Conservation (phyloP, 2,329 filamentous ascomycete genomes). For the Thermothelomyces thermophilus region DNA sequence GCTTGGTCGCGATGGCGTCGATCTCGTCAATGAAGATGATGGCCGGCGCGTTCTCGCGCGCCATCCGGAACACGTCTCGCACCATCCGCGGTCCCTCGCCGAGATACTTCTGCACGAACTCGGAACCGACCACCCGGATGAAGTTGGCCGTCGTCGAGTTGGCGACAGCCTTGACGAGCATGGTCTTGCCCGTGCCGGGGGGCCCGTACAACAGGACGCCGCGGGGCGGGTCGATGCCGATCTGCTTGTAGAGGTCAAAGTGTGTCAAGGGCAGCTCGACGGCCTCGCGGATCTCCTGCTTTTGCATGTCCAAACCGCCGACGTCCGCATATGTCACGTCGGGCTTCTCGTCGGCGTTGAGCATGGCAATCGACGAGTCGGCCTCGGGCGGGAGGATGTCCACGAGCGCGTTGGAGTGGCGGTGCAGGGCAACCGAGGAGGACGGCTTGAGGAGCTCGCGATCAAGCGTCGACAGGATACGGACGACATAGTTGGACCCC, state of each 20-base stretch:
- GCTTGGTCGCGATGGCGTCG: slow-evolving; percentile 97
- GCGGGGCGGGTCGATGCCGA: slow-evolving; percentile 94
- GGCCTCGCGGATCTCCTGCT: slow-evolving; percentile 97
- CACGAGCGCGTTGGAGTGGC: slow-evolving; percentile 96
- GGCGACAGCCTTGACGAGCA: slow-evolving; percentile 96
- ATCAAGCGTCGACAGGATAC: slow-evolving; percentile 95
- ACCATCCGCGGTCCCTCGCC: slow-evolving; percentile 98
- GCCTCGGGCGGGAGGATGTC: slow-evolving; percentile 98
- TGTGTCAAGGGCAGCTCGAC: slow-evolving; percentile 95
- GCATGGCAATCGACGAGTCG: slow-evolving; percentile 97
- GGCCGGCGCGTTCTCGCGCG: slow-evolving; percentile 91
- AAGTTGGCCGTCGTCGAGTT: slow-evolving; percentile 98
- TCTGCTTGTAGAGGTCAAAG: slow-evolving; percentile 98
- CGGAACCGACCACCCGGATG: slow-evolving; percentile 94
- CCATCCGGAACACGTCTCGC: slow-evolving; percentile 98
- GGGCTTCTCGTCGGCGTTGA: slow-evolving; percentile 92
- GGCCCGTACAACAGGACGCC: slow-evolving; percentile 95
- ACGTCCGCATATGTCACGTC: slow-evolving; percentile 98
- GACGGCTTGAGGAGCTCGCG: slow-evolving; percentile 97
- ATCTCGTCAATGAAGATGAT: slow-evolving; percentile 99
- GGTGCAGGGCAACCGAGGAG: slow-evolving; percentile 93
- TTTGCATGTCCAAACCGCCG: slow-evolving; percentile 97
- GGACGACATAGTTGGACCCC: slow-evolving; percentile 97
- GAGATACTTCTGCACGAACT: slow-evolving; percentile 98
- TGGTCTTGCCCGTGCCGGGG: slow-evolving; percentile 92